A percentile compares a stretch with the other conserved stretches of the same genome.
Evolutionary conservation across 768 basidiomycete species (phyloP).

Genomic region (Boletus bicolor): DNA sequence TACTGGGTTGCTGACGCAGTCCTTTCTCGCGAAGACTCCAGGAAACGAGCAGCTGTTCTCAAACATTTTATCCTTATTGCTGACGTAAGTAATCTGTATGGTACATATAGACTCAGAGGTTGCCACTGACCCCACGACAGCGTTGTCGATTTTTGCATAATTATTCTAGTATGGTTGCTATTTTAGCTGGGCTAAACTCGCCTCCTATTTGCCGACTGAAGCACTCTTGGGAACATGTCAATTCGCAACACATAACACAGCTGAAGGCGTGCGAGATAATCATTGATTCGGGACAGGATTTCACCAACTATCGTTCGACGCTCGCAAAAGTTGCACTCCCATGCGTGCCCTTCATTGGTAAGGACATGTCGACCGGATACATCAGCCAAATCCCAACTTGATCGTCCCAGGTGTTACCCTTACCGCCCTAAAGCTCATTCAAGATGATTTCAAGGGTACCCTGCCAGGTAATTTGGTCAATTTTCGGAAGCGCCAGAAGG

Average conservation of each 20-base stretch:
- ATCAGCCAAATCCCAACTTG: neutral
- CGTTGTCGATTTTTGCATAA: conserved; percentile 88
- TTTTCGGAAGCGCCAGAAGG: conserved; percentile 92
- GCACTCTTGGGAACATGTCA: conserved; percentile 90
- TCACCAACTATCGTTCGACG: conserved; percentile 83
- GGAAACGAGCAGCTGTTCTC: conserved; percentile 73
- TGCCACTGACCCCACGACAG: conserved; percentile 39
- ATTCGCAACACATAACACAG: conserved; percentile 65
- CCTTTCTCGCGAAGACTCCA: conserved; percentile 76
- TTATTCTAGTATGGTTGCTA: conserved; percentile 93
- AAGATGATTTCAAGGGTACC: conserved; percentile 90
- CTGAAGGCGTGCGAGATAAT: conserved; percentile 83
- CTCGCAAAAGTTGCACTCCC: conserved; percentile 84
- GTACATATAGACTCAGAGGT: neutral
- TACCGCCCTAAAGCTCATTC: conserved; percentile 94
- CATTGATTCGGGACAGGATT: conserved; percentile 91
- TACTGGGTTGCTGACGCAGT: conserved; percentile 89
- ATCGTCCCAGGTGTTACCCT: conserved; percentile 78
- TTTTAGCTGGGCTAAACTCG: conserved; percentile 90
- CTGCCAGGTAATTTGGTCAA: conserved; percentile 81
- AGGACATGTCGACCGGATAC: conserved; percentile 17
- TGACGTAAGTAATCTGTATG: conserved; percentile 56
- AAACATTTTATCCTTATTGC: conserved; percentile 92
- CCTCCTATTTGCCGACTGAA: conserved; percentile 91
- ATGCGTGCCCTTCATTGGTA: conserved; percentile 96